Evolutionary conservation across 441 rosid species (phyloP).

Genomic region (Aleurites moluccanus): DNA sequence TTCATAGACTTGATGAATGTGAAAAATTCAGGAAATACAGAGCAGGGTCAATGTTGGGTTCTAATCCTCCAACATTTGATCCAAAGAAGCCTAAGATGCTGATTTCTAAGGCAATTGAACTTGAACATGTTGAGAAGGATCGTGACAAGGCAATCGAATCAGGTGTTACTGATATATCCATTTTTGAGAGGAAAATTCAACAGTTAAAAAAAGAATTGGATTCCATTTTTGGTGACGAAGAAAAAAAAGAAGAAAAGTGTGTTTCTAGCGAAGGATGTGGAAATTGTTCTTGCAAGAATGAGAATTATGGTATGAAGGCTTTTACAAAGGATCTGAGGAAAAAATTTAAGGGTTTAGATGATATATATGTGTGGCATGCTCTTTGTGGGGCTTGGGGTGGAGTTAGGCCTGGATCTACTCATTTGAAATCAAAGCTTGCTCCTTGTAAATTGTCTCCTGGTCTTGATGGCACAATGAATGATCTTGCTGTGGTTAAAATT

Average conservation of each 20-base stretch:
- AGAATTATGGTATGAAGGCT: conserved; percentile 50
- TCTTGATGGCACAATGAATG: conserved; percentile 59
- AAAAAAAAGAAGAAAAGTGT: conserved; percentile 15
- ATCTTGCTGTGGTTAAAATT: conserved; percentile 72
- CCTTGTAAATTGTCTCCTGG: conserved; percentile 54
- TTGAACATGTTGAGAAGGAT: conserved; percentile 52
- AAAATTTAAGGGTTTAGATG: conserved; percentile 64
- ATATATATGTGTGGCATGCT: conserved; percentile 87
- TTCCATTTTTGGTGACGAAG: conserved; percentile 35
- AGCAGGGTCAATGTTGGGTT: conserved; percentile 47
- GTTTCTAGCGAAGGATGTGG: conserved; percentile 19
- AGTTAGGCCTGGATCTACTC: conserved; percentile 58
- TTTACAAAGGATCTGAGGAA: conserved; percentile 62
- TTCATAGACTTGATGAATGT: conserved; percentile 59
- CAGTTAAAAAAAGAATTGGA: conserved; percentile 49
- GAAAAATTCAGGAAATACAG: conserved; percentile 64
- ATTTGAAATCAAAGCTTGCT: conserved; percentile 46
- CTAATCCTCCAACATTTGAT: conserved; percentile 47
- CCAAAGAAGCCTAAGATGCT: conserved; percentile 56
- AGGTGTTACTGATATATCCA: conserved; percentile 35
- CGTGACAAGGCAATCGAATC: conserved; percentile 36
- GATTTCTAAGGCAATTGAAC: conserved; percentile 63
- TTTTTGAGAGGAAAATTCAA: conserved; percentile 41
- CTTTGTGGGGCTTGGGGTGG: conserved; percentile 95
- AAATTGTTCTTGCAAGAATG: conserved; percentile 29